Conservation (phyloP, 2,329 filamentous ascomycete species). For the Neonectria punicea region DNA sequence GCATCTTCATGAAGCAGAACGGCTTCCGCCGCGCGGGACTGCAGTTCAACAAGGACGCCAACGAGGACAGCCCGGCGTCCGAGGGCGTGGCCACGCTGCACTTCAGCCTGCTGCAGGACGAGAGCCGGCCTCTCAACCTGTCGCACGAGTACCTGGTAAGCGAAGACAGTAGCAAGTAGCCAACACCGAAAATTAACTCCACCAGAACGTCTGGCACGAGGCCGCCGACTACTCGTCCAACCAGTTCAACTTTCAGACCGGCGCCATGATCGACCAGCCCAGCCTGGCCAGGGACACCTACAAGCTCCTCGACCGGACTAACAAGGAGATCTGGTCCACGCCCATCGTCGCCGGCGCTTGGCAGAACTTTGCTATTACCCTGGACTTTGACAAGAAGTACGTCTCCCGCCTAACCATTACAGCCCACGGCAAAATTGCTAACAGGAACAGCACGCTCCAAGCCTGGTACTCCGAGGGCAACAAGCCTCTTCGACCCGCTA, state of each 20-base stretch:
- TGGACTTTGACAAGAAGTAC: slow-evolving; percentile 67
- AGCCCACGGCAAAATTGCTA: slow-evolving; percentile 2
- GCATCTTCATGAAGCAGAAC: slow-evolving; percentile 68
- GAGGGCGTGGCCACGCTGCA: slow-evolving; percentile 69
- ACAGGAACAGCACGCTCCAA: slow-evolving; percentile 59
- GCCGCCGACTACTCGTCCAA: slow-evolving; percentile 59
- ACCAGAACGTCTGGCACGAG: slow-evolving; percentile 56
- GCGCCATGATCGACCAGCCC: slow-evolving; percentile 57
- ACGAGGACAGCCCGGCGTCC: slow-evolving; percentile 62
- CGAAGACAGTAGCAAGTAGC: background rate
- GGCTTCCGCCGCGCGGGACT: slow-evolving; percentile 67
- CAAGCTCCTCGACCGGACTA: slow-evolving; percentile 60
- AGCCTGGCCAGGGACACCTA: slow-evolving; percentile 51
- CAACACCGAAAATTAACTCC: background rate
- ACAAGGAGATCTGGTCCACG: slow-evolving; percentile 60
- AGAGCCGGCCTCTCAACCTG: slow-evolving; percentile 62
- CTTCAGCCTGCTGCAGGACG: slow-evolving; percentile 67
- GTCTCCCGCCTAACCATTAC: slow-evolving; percentile 31
- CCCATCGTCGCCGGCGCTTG: slow-evolving; percentile 62
- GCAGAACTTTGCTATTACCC: slow-evolving; percentile 70
- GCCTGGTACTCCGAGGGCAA: slow-evolving; percentile 66
- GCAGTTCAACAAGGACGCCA: slow-evolving; percentile 35
- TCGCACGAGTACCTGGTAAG: slow-evolving; percentile 69
- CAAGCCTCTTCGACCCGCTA: slow-evolving; percentile 58
- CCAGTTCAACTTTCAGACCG: slow-evolving; percentile 66